Evolutionary conservation across 2,329 filamentous ascomycete species (phyloP).

Genomic region (Metarhizium robertsii): DNA sequence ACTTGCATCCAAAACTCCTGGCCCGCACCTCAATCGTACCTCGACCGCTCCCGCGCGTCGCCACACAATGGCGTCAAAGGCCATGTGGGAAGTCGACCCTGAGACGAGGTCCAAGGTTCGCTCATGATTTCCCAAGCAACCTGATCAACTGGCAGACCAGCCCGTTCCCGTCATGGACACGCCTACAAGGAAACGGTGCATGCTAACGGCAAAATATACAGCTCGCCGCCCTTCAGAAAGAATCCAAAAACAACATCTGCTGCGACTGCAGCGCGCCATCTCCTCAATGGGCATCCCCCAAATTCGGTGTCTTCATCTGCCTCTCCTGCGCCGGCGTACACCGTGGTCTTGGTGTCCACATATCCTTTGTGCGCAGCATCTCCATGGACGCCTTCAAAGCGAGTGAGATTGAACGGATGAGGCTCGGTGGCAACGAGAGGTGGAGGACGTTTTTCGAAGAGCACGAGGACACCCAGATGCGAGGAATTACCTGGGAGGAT

Average conservation of each 20-base stretch:
- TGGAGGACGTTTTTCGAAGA: constrained; percentile 83
- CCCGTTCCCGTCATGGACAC: not conserved
- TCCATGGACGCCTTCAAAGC: constrained; percentile 99
- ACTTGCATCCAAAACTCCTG: not conserved
- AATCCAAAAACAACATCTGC: constrained; percentile 79
- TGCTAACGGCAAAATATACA: constrained; percentile 27
- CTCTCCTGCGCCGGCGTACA: constrained; percentile 92
- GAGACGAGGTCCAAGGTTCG: constrained; percentile 89
- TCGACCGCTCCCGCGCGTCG: constrained; percentile 3
- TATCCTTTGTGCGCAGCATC: constrained; percentile 94
- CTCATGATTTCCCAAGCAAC: not conserved
- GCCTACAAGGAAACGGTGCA: not conserved
- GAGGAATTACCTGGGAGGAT: constrained; percentile 68
- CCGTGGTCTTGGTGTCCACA: constrained; percentile 90
- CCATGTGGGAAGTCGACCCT: constrained; percentile 98
- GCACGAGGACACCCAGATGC: constrained; percentile 56
- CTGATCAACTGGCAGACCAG: not conserved
- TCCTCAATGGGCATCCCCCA: constrained; percentile 95
- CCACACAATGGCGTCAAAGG: constrained; percentile 53
- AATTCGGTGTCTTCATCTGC: constrained; percentile 98
- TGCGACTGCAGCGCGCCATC: constrained; percentile 93
- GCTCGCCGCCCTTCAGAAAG: constrained; percentile 87
- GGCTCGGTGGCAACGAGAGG: constrained; percentile 77
- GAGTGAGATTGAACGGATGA: constrained; percentile 87
- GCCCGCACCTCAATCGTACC: not conserved